These are phyloP conservation scores for Volvariella surrecta DNA, from an alignment of 1,284 basidiomycete species.

Conservation along the genomic window DNA sequence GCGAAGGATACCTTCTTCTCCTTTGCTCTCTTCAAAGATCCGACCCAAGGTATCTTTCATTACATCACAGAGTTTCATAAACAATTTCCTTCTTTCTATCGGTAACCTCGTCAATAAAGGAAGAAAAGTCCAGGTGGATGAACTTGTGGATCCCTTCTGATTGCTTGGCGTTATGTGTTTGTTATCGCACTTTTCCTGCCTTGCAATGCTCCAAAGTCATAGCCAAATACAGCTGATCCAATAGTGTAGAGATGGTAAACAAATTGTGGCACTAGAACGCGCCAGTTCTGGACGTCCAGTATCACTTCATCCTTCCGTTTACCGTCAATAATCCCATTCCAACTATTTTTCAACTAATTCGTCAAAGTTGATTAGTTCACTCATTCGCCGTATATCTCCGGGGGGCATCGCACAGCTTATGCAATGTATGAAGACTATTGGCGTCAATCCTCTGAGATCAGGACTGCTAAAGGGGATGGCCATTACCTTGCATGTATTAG, in stretches of 20 bases:
- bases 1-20: neutral
- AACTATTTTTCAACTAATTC: neutral
- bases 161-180: neutral
- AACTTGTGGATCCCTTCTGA: neutral
- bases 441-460: neutral
- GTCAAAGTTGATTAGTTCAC: neutral
- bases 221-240: neutral
- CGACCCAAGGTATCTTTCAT: neutral
- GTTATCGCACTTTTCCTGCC: neutral
- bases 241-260: neutral
- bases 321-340: neutral
- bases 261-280: neutral
- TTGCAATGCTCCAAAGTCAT: neutral
- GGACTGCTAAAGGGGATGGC: slow-evolving; percentile 3
- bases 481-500: neutral
- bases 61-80: neutral
- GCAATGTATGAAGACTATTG: neutral
- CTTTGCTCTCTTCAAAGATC: neutral
- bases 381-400: too few species aligned
- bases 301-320: neutral
- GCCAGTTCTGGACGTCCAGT: neutral
- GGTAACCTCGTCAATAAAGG: neutral
- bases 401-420: neutral
- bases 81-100: neutral
- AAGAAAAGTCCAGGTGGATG: neutral